Evolutionary conservation across 176 grass and related monocot genomes (phyloP), one percentile per base, ranked within the genome.

Genomic region (Aegilops speltoides): DNA sequence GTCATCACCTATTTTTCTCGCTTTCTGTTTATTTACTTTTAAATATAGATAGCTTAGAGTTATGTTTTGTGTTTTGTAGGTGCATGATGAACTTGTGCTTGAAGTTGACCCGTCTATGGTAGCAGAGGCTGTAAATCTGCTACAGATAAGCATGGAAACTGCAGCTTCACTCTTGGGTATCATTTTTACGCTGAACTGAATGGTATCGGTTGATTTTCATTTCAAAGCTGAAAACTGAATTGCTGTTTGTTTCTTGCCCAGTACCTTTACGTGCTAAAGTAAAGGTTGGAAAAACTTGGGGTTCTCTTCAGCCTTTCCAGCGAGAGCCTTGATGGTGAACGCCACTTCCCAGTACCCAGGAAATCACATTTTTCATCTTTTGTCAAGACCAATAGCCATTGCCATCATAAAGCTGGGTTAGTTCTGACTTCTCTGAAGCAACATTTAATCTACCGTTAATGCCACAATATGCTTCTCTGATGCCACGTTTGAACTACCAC

Each of bases 31-130:
- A 4, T 45, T 28, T 79, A 26, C 25, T 64, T 26, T 76, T 22
- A 23, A 63, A 56, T 80, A 5, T 80, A 36, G 8, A 76, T 68
- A 54, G 20, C 26, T 54, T 76, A 33, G 23, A 82, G 41, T 38
- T 37, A 57, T 3, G 52, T 77, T 48, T 72, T 86, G 73, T 17
- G 11, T 74, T 71, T 82, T 33, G 73, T 64, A 98, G 97, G 93
- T 98, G 83, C 97, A 98, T 83, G 97, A 96, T 81, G 97, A 98
- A 71, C 82, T 98, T 82, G 94, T 98, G 31, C 75, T 98, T 64
- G 94, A 98, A 92, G 94, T 92, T 86, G 90, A 93, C 79, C 88
- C 82, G 7, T 61, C 61, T 33, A 43, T 88, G 64, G 77, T 96
- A 84, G 62, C 69, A 73, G 90, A 88, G 62, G 97, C 90, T 54